Base-by-base conservation (phyloP, 345 rosid genomes). In the Bretschneidera sinensis region DNA sequence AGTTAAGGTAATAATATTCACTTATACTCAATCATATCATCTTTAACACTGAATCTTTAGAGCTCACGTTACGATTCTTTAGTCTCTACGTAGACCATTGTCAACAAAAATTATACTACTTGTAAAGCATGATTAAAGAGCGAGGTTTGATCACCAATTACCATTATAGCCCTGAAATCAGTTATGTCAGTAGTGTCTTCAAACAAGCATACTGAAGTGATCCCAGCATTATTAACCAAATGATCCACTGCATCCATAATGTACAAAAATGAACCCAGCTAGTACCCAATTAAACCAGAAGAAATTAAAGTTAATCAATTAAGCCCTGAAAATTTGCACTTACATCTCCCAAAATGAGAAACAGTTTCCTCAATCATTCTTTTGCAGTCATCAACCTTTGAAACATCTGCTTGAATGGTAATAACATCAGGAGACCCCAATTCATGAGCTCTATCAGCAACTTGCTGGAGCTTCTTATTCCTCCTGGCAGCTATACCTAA, bases 381-480 rank as follows among this genome's bases (percentile, higher is more conserved):
- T 35, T 59, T 62, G 24, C 89, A 84, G 48, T 84, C 89, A 39
- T 81, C 78, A 49, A 79, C 63, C 21, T 75, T 81, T 0, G 82
- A 75, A 57, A 84, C 80, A 60, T 84, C 85, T 1, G 78, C 77
- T 7, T 49, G 69, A 59, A 79, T 63, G 3, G 78, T 67, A 34
- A 81, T n/a, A 55, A 79, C 84, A 55, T 62, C 70, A 1, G 86
- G 89, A 16, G 83, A 84, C 2, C 89, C 86, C 23, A 75, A 18
- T n/a, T 66, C 65, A 33, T 67, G 71, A 0, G 81, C 86, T 50
- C 48, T 67, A 15, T 71, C 79, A 0, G 84, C 86, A 18, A 84
- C 83, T 43, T 76, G 78, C 39, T 71, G 67, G 18, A 84, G 68
- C 21, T 59, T 53, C 31, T 61, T 69, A 54, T 71, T 80, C 70